Percentiles rank a stretch among this genome's conserved stretches.
Evolutionary conservation across 441 rosid species (phyloP).

Genomic region (Aleurites moluccanus): DNA sequence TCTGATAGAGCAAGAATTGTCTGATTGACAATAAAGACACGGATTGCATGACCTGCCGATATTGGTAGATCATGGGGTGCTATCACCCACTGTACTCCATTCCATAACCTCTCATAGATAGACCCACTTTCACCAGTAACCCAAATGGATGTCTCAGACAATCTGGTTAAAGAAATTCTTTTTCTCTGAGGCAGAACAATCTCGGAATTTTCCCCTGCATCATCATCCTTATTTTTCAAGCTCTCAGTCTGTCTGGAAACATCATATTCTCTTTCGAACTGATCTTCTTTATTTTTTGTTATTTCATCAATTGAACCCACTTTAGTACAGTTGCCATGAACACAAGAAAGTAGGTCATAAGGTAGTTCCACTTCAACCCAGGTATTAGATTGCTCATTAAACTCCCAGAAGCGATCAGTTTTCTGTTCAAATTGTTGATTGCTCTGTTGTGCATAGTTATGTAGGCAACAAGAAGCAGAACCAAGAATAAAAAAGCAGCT

Average conservation of each 20-base stretch:
- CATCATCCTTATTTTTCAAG: slow-evolving; percentile 23
- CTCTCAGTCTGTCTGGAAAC: slow-evolving; percentile 20
- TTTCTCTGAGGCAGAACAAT: slow-evolving; percentile 47
- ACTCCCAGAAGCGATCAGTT: slow-evolving; percentile 69
- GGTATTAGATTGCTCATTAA: slow-evolving; percentile 48
- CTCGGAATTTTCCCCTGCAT: slow-evolving; percentile 26
- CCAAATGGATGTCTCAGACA: slow-evolving; percentile 71
- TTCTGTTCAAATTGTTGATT: slow-evolving; percentile 50
- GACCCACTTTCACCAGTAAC: slow-evolving; percentile 69
- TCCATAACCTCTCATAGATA: slow-evolving; percentile 74
- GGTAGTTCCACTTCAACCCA: slow-evolving; percentile 70
- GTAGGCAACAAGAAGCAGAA: slow-evolving; percentile 46
- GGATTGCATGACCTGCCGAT: slow-evolving; percentile 46
- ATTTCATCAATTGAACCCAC: slow-evolving; percentile 45
- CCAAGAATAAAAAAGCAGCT: slow-evolving; percentile 26
- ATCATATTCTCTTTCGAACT: slow-evolving; percentile 18
- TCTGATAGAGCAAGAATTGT: slow-evolving; percentile 64
- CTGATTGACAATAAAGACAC: slow-evolving; percentile 56
- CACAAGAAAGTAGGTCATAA: slow-evolving; percentile 59
- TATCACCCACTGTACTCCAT: slow-evolving; percentile 72
- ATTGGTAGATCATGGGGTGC: slow-evolving; percentile 63
- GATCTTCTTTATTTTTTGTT: slow-evolving; percentile 25
- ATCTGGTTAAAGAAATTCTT: slow-evolving; percentile 58
- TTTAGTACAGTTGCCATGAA: slow-evolving; percentile 51
- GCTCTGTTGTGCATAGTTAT: slow-evolving; percentile 30